A percentile compares a stretch with the other conserved stretches of the same genome.
These are phyloP conservation scores for Penicillium sp. DNA, from an alignment of 2,329 filamentous ascomycete genomes.

Conservation along the genomic window DNA sequence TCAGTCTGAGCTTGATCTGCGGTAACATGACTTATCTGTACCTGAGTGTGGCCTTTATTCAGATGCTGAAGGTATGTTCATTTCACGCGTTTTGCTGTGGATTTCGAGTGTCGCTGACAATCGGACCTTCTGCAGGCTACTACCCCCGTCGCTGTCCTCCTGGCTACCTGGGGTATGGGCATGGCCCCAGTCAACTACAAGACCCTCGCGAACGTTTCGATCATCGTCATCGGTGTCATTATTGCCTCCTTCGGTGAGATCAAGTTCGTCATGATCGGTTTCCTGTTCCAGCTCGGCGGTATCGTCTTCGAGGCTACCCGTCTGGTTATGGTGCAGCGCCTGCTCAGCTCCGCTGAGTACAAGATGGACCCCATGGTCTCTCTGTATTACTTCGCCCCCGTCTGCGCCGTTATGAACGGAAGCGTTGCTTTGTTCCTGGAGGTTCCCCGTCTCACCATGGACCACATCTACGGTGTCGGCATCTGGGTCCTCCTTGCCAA, in stretches of 20 bases:
- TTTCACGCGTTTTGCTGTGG: not conserved
- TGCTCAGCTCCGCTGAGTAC: conserved; percentile 71
- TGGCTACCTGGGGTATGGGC: conserved; percentile 83
- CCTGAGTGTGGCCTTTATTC: conserved; percentile 92
- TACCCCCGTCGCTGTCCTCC: conserved; percentile 85
- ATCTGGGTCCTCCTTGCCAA: conserved; percentile 64
- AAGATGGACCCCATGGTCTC: conserved; percentile 88
- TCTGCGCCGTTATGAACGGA: conserved; percentile 77
- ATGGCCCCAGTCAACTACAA: conserved; percentile 78
- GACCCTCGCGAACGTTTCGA: conserved; percentile 85
- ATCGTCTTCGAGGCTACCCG: conserved; percentile 77
- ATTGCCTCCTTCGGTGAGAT: conserved; percentile 96
- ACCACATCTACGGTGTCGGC: conserved; percentile 63
- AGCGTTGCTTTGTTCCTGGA: conserved; percentile 66
- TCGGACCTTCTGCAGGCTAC: conserved; percentile 60
- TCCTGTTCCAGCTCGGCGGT: conserved; percentile 67
- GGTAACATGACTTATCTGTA: conserved; percentile 95
- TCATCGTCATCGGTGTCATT: conserved; percentile 91
- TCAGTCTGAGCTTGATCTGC: conserved; percentile 93
- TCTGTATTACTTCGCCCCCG: conserved; percentile 83
- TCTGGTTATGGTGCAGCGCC: conserved; percentile 77
- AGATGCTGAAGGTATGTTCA: conserved; percentile 71
- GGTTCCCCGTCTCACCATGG: conserved; percentile 60
- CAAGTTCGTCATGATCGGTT: conserved; percentile 66
- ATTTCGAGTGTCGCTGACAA: not conserved